Percentiles rank a stretch among this genome's conserved stretches.
Conservation (phyloP, 2,329 filamentous ascomycete genomes). For the Aspergillus carbonarius region DNA sequence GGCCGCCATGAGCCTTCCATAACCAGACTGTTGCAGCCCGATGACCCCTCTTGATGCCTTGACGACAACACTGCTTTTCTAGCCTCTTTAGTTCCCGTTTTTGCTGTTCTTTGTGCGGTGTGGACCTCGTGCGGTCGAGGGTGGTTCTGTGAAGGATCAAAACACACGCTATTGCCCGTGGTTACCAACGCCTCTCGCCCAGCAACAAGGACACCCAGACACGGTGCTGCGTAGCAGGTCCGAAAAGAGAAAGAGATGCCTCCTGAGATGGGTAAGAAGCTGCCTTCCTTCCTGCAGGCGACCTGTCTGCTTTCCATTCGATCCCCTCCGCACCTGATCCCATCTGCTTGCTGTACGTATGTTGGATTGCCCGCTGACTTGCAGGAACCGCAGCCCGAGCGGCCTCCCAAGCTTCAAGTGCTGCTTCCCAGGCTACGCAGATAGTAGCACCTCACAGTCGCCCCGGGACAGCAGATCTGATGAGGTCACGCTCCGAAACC, state of each 20-base stretch:
- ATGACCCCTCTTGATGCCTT: slow-evolving; percentile 11
- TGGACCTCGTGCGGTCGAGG: slow-evolving; percentile 22
- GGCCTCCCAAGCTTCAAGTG: slow-evolving; percentile 38
- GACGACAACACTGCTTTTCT: slow-evolving; percentile 5
- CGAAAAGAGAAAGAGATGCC: slow-evolving; percentile 26
- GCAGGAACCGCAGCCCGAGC: slow-evolving; percentile 31
- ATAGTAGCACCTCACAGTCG: slow-evolving; percentile 40
- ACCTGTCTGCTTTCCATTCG: slow-evolving; percentile 1
- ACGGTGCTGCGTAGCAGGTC: slow-evolving; percentile 16
- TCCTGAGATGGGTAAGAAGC: slow-evolving; percentile 35
- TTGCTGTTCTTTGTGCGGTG: slow-evolving; percentile 10
- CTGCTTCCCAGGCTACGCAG: slow-evolving; percentile 39
- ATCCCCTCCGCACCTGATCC: not conserved
- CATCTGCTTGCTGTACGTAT: slow-evolving; percentile 1
- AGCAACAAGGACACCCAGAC: slow-evolving; percentile 21
- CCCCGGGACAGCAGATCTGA: slow-evolving; percentile 42
- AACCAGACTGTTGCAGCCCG: slow-evolving; percentile 16
- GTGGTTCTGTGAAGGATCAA: slow-evolving; percentile 27
- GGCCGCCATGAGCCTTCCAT: slow-evolving; percentile 24
- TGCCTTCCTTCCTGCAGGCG: slow-evolving; percentile 14
- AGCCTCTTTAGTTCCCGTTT: not conserved
- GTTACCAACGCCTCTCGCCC: slow-evolving; percentile 27
- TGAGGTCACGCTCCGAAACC: slow-evolving; percentile 43
- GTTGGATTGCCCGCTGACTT: slow-evolving; percentile 13
- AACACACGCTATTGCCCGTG: slow-evolving; percentile 31